Conservation (phyloP, 73 alveolate species). For the Paramecium pentaurelia region DNA sequence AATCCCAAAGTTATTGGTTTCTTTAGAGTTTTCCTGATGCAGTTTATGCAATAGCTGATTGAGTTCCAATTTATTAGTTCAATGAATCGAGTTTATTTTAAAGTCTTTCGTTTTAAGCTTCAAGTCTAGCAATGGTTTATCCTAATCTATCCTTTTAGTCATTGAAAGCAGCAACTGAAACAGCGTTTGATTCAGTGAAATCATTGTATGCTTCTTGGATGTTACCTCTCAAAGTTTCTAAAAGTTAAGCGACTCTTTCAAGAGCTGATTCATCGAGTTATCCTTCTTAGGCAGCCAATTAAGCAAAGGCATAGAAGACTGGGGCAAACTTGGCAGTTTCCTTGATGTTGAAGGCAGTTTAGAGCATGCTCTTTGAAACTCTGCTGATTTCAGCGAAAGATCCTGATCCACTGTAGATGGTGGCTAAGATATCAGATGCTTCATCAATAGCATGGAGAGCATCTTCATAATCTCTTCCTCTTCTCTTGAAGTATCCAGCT, state of each 20-base stretch:
- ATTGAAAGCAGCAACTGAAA: conserved; percentile 44
- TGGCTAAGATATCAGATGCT: conserved; percentile 40
- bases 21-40: conserved; percentile 52
- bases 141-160: conserved; percentile 31
- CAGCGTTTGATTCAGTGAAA: conserved; percentile 25
- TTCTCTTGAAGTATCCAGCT: conserved; percentile 34
- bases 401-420: conserved; percentile 56
- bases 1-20: conserved; percentile 47
- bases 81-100: conserved; percentile 7
- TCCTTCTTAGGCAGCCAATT: conserved; percentile 43
- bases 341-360: conserved; percentile 35
- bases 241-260: conserved; percentile 47
- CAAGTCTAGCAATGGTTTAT: conserved; percentile 1
- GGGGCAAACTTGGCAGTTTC: conserved; percentile 32
- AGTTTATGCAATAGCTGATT: conserved; percentile 44
- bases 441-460: conserved; percentile 52
- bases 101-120: conserved; percentile 23
- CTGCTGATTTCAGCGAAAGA: conserved; percentile 22
- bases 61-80: conserved; percentile 39
- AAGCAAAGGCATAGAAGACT: conserved; percentile 29
- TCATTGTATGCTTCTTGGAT: conserved; percentile 40
- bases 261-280: conserved; percentile 40
- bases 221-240: conserved; percentile 1
- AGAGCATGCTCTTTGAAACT: conserved; percentile 29
- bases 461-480: conserved; percentile 43